Conservation (phyloP, 495 filamentous ascomycete genomes). For the Poronia punctata region DNA sequence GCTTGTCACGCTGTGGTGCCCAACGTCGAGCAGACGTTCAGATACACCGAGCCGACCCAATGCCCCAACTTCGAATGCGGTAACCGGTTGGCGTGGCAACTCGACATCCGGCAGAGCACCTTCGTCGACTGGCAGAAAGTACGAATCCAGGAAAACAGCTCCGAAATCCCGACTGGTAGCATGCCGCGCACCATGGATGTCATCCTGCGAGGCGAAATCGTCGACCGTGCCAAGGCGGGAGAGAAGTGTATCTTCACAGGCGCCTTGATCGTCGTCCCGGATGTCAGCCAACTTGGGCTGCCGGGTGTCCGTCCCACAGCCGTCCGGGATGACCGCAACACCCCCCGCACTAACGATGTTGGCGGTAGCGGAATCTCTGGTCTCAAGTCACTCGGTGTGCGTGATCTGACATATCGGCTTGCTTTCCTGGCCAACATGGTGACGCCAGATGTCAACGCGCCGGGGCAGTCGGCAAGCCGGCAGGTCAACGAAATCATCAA, state of each 20-base stretch:
- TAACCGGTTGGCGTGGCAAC: slow-evolving; percentile 83
- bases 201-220: slow-evolving; percentile 95
- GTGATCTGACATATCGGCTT: slow-evolving; percentile 93
- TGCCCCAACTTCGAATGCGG: slow-evolving; percentile 89
- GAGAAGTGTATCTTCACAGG: slow-evolving; percentile 98
- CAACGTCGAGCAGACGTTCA: slow-evolving; percentile 95
- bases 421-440: slow-evolving; percentile 98
- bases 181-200: slow-evolving; percentile 99
- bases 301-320: slow-evolving; percentile 80
- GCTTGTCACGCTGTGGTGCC: slow-evolving; percentile 70
- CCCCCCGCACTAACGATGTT: slow-evolving; percentile 66
- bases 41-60: slow-evolving; percentile 92
- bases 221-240: slow-evolving; percentile 92
- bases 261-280: slow-evolving; percentile 90
- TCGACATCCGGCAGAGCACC: slow-evolving; percentile 94
- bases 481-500: slow-evolving; percentile 63
- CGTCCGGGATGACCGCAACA: slow-evolving; percentile 70
- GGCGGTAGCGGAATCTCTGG: slow-evolving; percentile 80
- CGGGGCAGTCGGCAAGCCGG: slow-evolving; percentile 42
- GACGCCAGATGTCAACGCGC: slow-evolving; percentile 77
- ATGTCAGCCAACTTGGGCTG: slow-evolving; percentile 90
- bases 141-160: slow-evolving; percentile 93
- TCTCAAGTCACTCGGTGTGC: slow-evolving; percentile 84
- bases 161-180: slow-evolving; percentile 95
- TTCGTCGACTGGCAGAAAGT: slow-evolving; percentile 99